A percentile compares a stretch with the other conserved stretches of the same genome.
Evolutionary conservation across 106 monocot genomes (phyloP).

Genomic region (Alisma plantagoaquatica): DNA sequence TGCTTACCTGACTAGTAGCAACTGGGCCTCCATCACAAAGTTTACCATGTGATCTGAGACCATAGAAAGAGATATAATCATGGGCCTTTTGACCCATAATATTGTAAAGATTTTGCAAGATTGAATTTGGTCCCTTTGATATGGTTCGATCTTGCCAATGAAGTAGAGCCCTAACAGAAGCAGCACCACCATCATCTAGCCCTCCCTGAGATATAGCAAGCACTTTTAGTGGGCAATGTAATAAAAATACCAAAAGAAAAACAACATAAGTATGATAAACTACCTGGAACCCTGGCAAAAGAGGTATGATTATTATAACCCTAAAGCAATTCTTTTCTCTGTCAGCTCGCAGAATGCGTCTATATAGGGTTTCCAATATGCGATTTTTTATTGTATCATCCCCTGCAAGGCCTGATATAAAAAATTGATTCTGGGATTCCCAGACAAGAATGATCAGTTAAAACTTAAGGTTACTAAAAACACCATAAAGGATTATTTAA

Average conservation of each 20-base stretch:
- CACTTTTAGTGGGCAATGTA: neutral
- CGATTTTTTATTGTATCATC: constrained; percentile 93
- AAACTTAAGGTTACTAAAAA: no score
- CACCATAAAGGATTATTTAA: no score
- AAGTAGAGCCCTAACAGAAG: constrained; percentile 96
- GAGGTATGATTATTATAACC: constrained; percentile 88
- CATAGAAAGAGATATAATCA: constrained; percentile 96
- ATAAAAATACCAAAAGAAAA: neutral
- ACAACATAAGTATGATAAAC: neutral
- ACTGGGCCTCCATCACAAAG: constrained; percentile 65
- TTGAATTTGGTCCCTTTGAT: constrained; percentile 84
- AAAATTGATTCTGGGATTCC: constrained; percentile 99
- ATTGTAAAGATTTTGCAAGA: constrained; percentile 68
- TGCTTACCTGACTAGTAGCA: constrained; percentile 87
- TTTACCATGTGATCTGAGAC: constrained; percentile 76
- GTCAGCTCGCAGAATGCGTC: constrained; percentile 76
- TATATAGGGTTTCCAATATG: constrained; percentile 84
- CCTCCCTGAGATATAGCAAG: constrained; percentile 47
- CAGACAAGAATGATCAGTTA: no score
- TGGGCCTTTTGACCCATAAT: constrained; percentile 67
- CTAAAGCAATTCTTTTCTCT: constrained; percentile 83
- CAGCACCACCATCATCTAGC: constrained; percentile 96
- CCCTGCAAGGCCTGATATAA: constrained; percentile 94
- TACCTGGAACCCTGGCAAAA: constrained; percentile 98
- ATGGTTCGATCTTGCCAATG: constrained; percentile 99